These are phyloP conservation scores for Euphorbia peplus DNA, from an alignment of 345 rosid genomes.

Conservation along the genomic window DNA sequence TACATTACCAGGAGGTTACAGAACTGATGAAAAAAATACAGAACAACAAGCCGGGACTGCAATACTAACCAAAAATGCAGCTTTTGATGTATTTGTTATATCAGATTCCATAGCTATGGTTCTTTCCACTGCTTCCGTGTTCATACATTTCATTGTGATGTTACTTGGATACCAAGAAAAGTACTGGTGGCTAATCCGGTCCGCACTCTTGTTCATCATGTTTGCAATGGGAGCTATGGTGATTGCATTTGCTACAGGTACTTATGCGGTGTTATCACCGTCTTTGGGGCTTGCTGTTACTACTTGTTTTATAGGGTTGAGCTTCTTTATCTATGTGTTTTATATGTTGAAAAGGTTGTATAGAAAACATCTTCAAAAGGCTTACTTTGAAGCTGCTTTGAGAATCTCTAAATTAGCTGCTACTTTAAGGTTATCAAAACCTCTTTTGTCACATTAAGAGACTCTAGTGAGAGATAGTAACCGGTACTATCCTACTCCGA, in stretches of 20 bases:
- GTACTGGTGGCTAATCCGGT: background rate
- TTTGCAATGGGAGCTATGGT: background rate
- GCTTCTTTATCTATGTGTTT: conserved; percentile 10
- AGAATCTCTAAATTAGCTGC: background rate
- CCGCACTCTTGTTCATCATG: conserved; percentile 3
- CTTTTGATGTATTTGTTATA: conserved; percentile 18
- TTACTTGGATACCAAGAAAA: background rate
- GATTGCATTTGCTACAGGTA: conserved; percentile 6
- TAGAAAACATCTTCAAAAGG: background rate
- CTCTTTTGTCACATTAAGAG: background rate
- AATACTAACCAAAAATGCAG: background rate
- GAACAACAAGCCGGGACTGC: conserved; percentile 7
- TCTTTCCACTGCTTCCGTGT: conserved; percentile 2
- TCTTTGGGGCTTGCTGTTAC: conserved; percentile 2
- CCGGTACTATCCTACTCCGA: too few species aligned
- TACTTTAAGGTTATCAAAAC: background rate
- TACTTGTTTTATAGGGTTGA: background rate
- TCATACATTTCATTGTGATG: background rate
- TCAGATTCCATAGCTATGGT: conserved; percentile 14
- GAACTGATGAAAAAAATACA: background rate
- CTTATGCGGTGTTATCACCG: conserved; percentile 5
- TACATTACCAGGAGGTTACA: conserved; percentile 25
- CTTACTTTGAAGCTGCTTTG: background rate
- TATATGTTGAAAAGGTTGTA: conserved; percentile 11
- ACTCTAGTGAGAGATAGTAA: too few species aligned